Evolutionary conservation across 2,329 filamentous ascomycete genomes (phyloP).

Genomic region (Beauveria caledonica): DNA sequence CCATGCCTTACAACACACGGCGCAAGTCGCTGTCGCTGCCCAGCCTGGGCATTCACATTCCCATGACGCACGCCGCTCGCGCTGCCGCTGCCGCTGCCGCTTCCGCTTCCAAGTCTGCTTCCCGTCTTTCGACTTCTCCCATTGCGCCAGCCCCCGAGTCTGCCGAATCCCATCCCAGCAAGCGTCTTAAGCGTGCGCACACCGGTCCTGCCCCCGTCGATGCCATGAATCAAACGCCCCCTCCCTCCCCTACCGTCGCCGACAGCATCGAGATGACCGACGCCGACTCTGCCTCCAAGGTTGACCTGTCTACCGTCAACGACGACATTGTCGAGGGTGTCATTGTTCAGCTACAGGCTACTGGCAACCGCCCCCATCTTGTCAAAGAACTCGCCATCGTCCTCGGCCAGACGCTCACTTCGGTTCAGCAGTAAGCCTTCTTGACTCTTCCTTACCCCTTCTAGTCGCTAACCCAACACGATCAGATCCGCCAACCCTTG

Average conservation of each 20-base stretch:
- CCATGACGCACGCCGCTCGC: constrained; percentile 55
- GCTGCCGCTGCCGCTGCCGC: constrained; percentile 42
- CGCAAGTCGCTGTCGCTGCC: constrained; percentile 91
- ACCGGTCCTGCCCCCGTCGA: constrained; percentile 45
- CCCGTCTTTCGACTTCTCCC: constrained; percentile 11
- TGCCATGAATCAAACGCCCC: constrained; percentile 69
- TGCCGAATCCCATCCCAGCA: constrained; percentile 38
- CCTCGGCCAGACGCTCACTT: constrained; percentile 65
- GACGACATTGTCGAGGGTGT: constrained; percentile 93
- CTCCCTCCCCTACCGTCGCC: constrained; percentile 28
- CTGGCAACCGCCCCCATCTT: constrained; percentile 84
- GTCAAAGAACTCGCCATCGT: constrained; percentile 87
- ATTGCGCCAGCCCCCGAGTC: constrained; percentile 19
- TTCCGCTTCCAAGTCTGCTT: constrained; percentile 21
- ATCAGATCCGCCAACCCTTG: constrained; percentile 87
- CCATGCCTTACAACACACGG: constrained; percentile 92
- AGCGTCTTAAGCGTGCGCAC: constrained; percentile 75
- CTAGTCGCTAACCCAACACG: constrained; percentile 18
- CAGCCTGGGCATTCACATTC: constrained; percentile 84
- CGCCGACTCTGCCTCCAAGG: constrained; percentile 18
- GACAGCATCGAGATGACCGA: constrained; percentile 22
- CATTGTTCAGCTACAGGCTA: constrained; percentile 79
- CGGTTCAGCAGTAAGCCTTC: constrained; percentile 78
- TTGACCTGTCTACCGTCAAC: constrained; percentile 73
- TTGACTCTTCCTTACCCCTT: constrained; percentile 11